Conservation (phyloP, 179 eudicot species). For the Drosera spatulata region DNA sequence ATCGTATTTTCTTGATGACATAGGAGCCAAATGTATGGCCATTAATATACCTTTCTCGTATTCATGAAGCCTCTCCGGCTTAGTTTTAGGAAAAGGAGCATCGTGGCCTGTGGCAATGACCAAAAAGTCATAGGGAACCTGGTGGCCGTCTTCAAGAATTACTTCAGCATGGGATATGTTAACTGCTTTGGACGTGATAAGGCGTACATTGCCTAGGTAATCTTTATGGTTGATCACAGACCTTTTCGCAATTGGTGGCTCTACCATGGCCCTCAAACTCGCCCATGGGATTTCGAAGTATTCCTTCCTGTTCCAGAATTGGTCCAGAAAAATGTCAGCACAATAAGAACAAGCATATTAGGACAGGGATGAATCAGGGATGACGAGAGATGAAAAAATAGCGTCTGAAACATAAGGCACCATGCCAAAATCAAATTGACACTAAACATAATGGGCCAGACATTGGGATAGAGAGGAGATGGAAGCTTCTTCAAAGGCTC, state of each 20-base stretch:
- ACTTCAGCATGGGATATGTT: conserved; percentile 30
- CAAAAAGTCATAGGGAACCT: conserved; percentile 38
- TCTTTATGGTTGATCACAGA: conserved; percentile 34
- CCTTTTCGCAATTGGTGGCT: conserved; percentile 51
- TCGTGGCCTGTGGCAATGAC: conserved; percentile 54
- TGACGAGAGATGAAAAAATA: too few species aligned
- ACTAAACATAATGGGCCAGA: not conserved
- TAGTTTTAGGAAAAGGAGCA: conserved; percentile 16
- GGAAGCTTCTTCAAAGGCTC: too few species aligned
- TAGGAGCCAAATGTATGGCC: too few species aligned
- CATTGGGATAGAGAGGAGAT: not conserved
- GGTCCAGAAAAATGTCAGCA: not conserved
- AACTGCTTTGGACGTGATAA: conserved; percentile 30
- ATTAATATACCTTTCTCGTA: conserved; percentile 28
- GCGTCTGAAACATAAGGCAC: too few species aligned
- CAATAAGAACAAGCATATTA: not conserved
- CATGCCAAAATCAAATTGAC: not conserved
- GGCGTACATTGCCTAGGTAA: conserved; percentile 33
- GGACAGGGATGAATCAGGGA: not conserved
- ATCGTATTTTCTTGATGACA: too few species aligned
- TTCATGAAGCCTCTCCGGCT: conserved; percentile 26
- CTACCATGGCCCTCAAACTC: conserved; percentile 50
- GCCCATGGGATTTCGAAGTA: conserved; percentile 67
- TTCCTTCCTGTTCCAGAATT: conserved; percentile 52
- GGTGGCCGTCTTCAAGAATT: conserved; percentile 31